phyloP scores from a whole-genome alignment of 805 yeast species.

The Candida nanaspora region DNA sequence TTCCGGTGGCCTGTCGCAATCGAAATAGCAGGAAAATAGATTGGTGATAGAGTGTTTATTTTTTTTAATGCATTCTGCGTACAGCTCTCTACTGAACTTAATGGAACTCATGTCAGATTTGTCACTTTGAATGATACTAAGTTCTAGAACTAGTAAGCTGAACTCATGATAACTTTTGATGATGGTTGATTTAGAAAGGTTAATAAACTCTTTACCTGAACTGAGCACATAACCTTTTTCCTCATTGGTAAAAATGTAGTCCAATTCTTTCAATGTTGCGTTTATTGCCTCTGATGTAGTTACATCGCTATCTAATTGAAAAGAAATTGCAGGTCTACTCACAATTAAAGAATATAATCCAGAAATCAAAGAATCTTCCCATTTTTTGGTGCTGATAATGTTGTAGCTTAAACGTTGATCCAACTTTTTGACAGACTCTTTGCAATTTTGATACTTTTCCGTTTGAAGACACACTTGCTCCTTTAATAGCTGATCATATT shows the following conservation, averaged over 20 bases:
- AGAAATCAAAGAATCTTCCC: no score
- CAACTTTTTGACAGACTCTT: no score
- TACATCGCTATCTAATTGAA: no score
- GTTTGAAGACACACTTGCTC: background rate
- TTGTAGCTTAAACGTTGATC: no score
- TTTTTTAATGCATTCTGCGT: background rate
- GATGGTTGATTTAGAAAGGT: background rate
- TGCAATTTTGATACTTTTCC: no score
- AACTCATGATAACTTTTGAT: background rate
- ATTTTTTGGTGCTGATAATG: no score
- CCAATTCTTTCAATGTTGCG: background rate
- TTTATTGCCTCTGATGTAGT: background rate
- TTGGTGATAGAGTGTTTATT: background rate
- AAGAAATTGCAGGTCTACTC: no score
- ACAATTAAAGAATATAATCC: no score
- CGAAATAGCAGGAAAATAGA: background rate
- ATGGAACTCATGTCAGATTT: no score
- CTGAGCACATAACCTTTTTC: background rate
- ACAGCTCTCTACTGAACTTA: background rate
- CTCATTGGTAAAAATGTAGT: background rate
- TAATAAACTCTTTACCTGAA: background rate
- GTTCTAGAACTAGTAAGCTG: background rate
- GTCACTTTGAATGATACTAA: background rate
- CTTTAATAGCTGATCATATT: slow-evolving; percentile 2
- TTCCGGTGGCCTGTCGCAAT: background rate